Evolutionary conservation across 2,329 filamentous ascomycete genomes (phyloP).

Genomic region (Penicillium sp.): DNA sequence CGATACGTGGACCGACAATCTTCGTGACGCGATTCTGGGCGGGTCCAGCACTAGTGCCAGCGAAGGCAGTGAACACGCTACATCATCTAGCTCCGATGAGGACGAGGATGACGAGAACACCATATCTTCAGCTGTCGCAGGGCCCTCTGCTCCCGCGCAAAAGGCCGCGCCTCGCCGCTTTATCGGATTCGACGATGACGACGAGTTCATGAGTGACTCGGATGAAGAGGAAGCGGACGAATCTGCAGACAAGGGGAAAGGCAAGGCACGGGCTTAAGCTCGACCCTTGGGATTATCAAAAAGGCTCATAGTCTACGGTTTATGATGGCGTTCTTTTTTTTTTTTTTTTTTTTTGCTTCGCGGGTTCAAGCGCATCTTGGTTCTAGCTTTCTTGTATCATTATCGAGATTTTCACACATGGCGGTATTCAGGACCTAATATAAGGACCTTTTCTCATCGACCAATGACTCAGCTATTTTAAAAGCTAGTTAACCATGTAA

Average conservation of each 20-base stretch:
- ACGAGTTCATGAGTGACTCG: constrained; percentile 47
- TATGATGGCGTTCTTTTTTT: constrained; percentile 20
- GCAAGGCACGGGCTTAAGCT: constrained; percentile 31
- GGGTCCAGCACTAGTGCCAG: constrained; percentile 41
- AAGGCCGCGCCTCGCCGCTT: constrained; percentile 37
- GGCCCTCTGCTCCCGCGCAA: constrained; percentile 24
- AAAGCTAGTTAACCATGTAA: too few relatives aligned
- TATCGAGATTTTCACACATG: not conserved
- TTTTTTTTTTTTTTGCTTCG: constrained; percentile 9
- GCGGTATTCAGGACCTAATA: not conserved
- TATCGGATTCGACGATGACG: constrained; percentile 50
- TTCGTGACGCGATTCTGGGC: constrained; percentile 37
- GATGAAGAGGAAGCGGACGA: constrained; percentile 34
- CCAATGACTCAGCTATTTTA: not conserved
- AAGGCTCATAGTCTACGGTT: constrained; percentile 7
- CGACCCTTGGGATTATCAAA: not conserved
- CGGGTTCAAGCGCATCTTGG: constrained; percentile 5
- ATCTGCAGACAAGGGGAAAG: constrained; percentile 37
- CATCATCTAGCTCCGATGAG: constrained; percentile 33
- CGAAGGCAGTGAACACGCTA: constrained; percentile 36
- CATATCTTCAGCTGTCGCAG: constrained; percentile 17
- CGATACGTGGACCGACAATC: constrained; percentile 44
- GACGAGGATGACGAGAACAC: constrained; percentile 37
- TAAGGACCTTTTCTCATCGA: not conserved
- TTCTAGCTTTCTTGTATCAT: constrained; percentile 11